A percentile compares a stretch with the other conserved stretches of the same genome.
Evolutionary conservation across 352 stramenopile genomes (phyloP).

Genomic region (Aphanomyces euteiches): DNA sequence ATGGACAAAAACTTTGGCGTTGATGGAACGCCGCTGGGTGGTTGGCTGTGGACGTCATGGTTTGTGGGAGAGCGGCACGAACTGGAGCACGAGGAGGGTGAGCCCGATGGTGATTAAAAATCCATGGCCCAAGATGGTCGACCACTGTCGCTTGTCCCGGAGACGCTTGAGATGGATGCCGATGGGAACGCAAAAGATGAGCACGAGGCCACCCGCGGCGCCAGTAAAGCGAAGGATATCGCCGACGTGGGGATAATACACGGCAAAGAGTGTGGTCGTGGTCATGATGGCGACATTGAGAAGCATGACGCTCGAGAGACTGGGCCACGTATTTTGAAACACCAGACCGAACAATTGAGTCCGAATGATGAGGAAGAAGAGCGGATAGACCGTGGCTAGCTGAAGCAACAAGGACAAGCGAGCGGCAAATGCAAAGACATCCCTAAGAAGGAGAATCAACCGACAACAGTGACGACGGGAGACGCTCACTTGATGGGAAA

Average conservation of each 20-base stretch:
- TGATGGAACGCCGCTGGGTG: no score
- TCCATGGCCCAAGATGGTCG: not conserved
- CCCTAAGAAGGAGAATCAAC: not conserved
- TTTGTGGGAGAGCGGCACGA: conserved; percentile 8
- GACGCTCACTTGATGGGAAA: conserved; percentile 15
- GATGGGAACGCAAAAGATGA: conserved; percentile 30
- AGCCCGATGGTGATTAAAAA: conserved; percentile 12
- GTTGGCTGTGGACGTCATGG: no score
- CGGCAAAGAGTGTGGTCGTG: conserved; percentile 24
- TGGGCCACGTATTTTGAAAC: conserved; percentile 15
- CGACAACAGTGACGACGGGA: not conserved
- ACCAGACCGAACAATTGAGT: conserved; percentile 28
- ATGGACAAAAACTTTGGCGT: no score
- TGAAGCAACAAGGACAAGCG: conserved; percentile 24
- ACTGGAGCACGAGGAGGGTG: conserved; percentile 26
- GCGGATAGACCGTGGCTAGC: conserved; percentile 30
- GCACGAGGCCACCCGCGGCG: conserved; percentile 25
- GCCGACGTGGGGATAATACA: conserved; percentile 28
- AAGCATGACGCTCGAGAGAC: conserved; percentile 6
- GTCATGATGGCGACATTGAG: conserved; percentile 27
- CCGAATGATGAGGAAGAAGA: conserved; percentile 30
- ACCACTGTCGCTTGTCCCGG: not conserved
- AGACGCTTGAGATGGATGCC: conserved; percentile 10
- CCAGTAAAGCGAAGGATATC: conserved; percentile 28
- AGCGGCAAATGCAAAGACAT: conserved; percentile 30